Evolutionary conservation across 768 basidiomycete species (phyloP).

Genomic region (Tubosaeta sp.): DNA sequence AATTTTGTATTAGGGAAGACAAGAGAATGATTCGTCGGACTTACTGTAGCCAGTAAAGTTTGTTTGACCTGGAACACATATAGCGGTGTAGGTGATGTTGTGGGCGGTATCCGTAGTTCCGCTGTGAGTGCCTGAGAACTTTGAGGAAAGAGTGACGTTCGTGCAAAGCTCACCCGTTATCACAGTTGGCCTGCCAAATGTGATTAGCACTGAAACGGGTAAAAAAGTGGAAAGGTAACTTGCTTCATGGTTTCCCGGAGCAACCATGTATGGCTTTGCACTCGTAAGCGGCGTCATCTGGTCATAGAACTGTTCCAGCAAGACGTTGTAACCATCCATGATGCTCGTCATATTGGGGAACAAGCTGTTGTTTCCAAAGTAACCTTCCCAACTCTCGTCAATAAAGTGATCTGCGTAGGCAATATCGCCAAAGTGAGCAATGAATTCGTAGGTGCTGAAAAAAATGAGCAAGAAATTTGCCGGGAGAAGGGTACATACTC

Average conservation of each 20-base stretch:
- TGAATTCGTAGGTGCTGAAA: conserved; percentile 21
- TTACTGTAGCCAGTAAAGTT: conserved; percentile 29
- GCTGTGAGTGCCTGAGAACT: conserved; percentile 4
- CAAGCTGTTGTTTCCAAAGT: conserved; percentile 25
- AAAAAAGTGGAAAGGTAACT: background rate
- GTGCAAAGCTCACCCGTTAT: conserved; percentile 22
- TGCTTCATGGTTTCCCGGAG: conserved; percentile 23
- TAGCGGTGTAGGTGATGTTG: conserved; percentile 26
- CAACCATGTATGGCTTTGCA: conserved; percentile 26
- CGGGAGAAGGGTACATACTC: conserved; percentile 13
- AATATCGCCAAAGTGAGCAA: conserved; percentile 25
- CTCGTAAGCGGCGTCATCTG: conserved; percentile 24
- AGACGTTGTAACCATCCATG: conserved; percentile 20
- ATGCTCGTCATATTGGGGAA: conserved; percentile 24
- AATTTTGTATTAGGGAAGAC: background rate
- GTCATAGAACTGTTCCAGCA: conserved; percentile 27
- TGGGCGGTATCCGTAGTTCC: conserved; percentile 21
- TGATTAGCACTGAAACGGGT: background rate
- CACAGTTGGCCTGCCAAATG: conserved; percentile 22
- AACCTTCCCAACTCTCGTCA: conserved; percentile 28
- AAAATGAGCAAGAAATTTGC: background rate
- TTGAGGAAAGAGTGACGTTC: background rate
- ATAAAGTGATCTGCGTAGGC: conserved; percentile 29
- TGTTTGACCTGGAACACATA: conserved; percentile 22
- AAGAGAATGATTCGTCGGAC: background rate